Base-by-base conservation (phyloP, 768 basidiomycete species). In the Psilocybe sp. region DNA sequence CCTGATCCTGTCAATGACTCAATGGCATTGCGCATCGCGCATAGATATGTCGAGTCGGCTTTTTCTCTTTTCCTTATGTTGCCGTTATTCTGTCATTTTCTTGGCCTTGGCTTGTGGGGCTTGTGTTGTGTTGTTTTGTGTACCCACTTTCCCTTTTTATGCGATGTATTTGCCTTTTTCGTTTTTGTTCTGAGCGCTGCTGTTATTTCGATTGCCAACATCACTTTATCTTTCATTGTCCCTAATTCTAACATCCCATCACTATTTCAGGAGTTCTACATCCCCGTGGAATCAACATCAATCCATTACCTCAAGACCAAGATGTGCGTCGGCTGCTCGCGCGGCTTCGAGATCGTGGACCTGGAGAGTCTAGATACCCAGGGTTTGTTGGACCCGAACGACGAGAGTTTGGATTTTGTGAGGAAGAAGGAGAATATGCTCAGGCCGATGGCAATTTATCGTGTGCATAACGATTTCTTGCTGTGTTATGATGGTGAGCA, bases 341-440 rank as follows among this genome's bases (percentile, higher is more conserved):
- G 92, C 60, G 97, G 97, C 14, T 98, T 99, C 66, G 97, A 98
- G 71, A 98, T 99, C 56, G 92, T 99, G 55, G 97, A 99, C 66
- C 79, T 98, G 35, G 94, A 98, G 67, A 95, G 88, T 52, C 72
- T 99, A 69, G 97, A 99, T 66, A 98, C 96, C 37, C 96, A 98
- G 70, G 92, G 92, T 3, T 67, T 99, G 58, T 76, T 99, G 46
- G 97, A 99, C 69, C 97, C 96, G 0, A 81, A 84, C 10, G 97
- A 99, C 62, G 80, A 82, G 51, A 86, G 86, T 12, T 79, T 99
- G 34, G 95, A 98, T 55, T 98, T 99, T 71, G 92, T 98, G 31
- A 78, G 92, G 56, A 92, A 87, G 69, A 74, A 86, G 51, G 93
- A 96, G 64, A 91, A 86, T 63, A 28, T 28, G 23, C 75, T 96